A percentile compares a stretch with the other conserved stretches of the same genome.
Evolutionary conservation across 1,139 yeast genomes (phyloP).

Genomic region (Candida mesenterica): DNA sequence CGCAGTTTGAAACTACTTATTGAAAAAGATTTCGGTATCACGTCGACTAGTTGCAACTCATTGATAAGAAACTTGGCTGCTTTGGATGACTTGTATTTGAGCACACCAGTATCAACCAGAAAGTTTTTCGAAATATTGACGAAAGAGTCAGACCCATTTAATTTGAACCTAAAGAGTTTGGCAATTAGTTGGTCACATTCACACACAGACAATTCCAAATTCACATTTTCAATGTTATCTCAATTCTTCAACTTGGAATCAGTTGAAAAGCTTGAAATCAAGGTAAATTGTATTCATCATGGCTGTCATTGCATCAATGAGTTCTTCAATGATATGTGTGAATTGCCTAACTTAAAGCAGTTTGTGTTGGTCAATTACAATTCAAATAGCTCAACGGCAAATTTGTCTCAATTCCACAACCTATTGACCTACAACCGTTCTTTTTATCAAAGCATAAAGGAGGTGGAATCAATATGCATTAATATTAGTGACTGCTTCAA

Average conservation of each 20-base stretch:
- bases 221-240: constrained; percentile 14
- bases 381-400: constrained; percentile 18
- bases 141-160: constrained; percentile 9
- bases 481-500: constrained; percentile 24
- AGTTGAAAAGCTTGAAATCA: constrained; percentile 22
- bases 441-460: constrained; percentile 13
- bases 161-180: constrained; percentile 16
- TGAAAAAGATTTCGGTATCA: constrained; percentile 12
- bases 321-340: constrained; percentile 20
- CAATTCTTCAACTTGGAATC: constrained; percentile 17
- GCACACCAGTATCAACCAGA: constrained; percentile 21
- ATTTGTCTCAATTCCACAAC: constrained; percentile 21
- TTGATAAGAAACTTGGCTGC: neutral
- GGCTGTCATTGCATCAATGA: constrained; percentile 22
- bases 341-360: constrained; percentile 14
- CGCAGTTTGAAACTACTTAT: constrained; percentile 21
- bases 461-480: constrained; percentile 19
- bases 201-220: constrained; percentile 15
- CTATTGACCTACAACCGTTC: constrained; percentile 14
- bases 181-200: constrained; percentile 22
- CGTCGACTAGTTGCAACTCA: neutral
- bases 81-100: constrained; percentile 18
- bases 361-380: constrained; percentile 26
- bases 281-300: constrained; percentile 23
- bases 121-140: constrained; percentile 15